Evolutionary conservation across 192 early-diverging fungal species (phyloP).

Genomic region (Coemansia sp.): DNA sequence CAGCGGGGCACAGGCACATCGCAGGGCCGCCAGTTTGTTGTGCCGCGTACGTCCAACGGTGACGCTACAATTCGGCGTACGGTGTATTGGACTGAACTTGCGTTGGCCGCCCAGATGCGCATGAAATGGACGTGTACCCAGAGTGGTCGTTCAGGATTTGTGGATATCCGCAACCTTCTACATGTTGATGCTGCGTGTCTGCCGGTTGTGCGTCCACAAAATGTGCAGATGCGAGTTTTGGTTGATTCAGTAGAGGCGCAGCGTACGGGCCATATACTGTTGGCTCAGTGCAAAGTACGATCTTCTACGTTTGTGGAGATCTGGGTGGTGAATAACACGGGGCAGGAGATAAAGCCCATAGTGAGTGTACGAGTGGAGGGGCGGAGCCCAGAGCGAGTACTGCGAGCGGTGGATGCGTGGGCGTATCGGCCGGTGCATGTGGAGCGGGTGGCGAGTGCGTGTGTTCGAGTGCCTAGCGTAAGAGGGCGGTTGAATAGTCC

Average conservation of each 20-base stretch:
- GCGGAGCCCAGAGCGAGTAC: neutral
- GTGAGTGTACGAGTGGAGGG: constrained; percentile 13
- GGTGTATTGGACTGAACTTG: constrained; percentile 31
- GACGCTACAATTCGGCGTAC: constrained; percentile 16
- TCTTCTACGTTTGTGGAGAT: neutral
- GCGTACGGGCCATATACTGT: constrained; percentile 11
- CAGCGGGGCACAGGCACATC: neutral
- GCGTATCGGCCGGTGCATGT: neutral
- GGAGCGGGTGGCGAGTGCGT: constrained; percentile 8
- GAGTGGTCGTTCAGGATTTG: constrained; percentile 23
- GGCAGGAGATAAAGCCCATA: constrained; percentile 5
- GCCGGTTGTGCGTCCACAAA: constrained; percentile 12
- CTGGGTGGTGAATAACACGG: constrained; percentile 10
- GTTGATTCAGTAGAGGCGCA: constrained; percentile 9
- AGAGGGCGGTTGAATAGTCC: neutral
- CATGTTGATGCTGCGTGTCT: constrained; percentile 6
- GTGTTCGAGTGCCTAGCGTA: constrained; percentile 2
- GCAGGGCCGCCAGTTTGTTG: constrained; percentile 34
- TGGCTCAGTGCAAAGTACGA: constrained; percentile 5
- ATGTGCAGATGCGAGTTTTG: constrained; percentile 9
- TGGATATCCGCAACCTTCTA: constrained; percentile 33
- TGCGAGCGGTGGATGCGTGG: neutral
- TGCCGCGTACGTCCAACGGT: constrained; percentile 19
- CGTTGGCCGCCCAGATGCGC: constrained; percentile 30
- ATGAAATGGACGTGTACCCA: constrained; percentile 31